Evolutionary conservation across 1,284 basidiomycete species (phyloP).

Genomic region (Puccinia polysora): DNA sequence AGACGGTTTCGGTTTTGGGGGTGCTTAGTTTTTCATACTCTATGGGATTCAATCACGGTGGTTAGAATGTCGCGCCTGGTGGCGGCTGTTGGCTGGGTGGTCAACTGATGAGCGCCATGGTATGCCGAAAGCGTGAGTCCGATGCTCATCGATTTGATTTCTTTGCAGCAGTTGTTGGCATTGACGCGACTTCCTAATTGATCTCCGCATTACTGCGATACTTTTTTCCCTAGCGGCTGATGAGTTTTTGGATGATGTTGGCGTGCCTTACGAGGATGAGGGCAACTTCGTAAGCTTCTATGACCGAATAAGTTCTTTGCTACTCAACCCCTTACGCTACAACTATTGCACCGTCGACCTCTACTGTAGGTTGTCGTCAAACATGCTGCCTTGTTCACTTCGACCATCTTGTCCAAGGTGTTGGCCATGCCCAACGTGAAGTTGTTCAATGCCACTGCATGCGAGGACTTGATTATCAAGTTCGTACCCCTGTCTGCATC

Average conservation of each 20-base stretch:
- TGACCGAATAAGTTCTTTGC: neutral
- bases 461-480: too few species aligned
- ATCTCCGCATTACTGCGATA: neutral
- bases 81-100: too few species aligned
- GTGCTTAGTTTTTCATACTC: too few species aligned
- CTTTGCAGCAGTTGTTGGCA: neutral
- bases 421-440: conserved; percentile 65
- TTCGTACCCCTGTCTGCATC: too few species aligned
- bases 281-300: conserved; percentile 52
- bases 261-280: too few species aligned
- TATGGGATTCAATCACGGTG: neutral
- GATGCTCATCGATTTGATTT: neutral
- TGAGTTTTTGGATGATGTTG: conserved; percentile 66
- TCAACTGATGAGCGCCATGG: conserved; percentile 79
- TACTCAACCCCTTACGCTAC: conserved; percentile 72
- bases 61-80: conserved; percentile 63
- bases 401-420: too few species aligned
- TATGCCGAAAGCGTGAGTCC: conserved; percentile 72
- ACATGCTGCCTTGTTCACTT: too few species aligned
- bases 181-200: neutral
- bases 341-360: conserved; percentile 74
- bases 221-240: conserved; percentile 59
- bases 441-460: too few species aligned
- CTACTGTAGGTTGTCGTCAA: conserved; percentile 69
- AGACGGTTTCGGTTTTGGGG: neutral